Conservation (phyloP, 1,284 basidiomycete genomes). For the Mycosarcoma mackinlayi region DNA sequence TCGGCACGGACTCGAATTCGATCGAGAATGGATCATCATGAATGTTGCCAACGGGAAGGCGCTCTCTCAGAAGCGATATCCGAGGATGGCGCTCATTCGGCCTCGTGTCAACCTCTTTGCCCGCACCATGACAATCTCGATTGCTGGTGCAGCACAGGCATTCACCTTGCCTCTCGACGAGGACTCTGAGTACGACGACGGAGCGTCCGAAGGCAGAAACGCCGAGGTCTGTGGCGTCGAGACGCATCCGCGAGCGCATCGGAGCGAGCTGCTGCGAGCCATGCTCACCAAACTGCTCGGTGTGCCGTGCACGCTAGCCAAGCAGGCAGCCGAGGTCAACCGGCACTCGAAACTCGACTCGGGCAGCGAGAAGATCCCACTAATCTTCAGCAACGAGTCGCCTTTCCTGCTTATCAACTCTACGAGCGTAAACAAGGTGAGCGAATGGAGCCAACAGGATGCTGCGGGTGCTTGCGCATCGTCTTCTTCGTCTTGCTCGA, state of each 20-base stretch:
- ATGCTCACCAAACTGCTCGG: slow-evolving; percentile 43
- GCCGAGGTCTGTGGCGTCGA: slow-evolving; percentile 31
- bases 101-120: slow-evolving; percentile 28
- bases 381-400: slow-evolving; percentile 56
- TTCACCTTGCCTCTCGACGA: slow-evolving; percentile 19
- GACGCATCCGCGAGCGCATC: slow-evolving; percentile 29
- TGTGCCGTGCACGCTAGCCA: slow-evolving; percentile 43
- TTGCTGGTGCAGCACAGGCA: slow-evolving; percentile 1
- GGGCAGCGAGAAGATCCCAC: slow-evolving; percentile 34
- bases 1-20: slow-evolving; percentile 42
- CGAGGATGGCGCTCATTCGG: slow-evolving; percentile 53
- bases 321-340: slow-evolving; percentile 20
- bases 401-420: slow-evolving; percentile 56
- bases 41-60: slow-evolving; percentile 43
- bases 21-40: slow-evolving; percentile 57
- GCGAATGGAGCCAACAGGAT: slow-evolving; percentile 31
- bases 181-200: slow-evolving; percentile 22
- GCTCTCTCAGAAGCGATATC: slow-evolving; percentile 50
- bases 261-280: slow-evolving; percentile 13
- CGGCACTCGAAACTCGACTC: slow-evolving; percentile 38
- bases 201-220: not conserved
- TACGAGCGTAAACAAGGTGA: slow-evolving; percentile 36
- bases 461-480: not conserved
- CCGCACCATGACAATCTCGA: slow-evolving; percentile 21
- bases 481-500: not conserved